Evolutionary conservation across 1,284 basidiomycete species (phyloP), one percentile per base, ranked within the genome.

Genomic region (Pulchroboletus neoregius): DNA sequence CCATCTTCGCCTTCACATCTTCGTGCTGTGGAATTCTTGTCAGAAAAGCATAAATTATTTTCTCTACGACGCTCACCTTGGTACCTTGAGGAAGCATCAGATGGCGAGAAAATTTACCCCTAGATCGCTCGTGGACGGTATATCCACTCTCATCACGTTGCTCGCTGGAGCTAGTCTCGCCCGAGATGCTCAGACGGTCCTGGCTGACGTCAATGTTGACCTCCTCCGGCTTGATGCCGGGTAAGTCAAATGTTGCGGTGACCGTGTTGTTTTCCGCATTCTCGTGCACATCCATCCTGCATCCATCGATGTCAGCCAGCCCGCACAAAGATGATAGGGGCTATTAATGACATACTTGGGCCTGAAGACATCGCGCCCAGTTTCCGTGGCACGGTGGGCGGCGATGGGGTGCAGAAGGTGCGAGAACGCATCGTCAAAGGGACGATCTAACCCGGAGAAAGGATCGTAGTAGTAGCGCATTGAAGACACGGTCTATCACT

Each of bases 261-360:
- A 78, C 68, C 1, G 57, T 48, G 49, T 76, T 76, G 16, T 53
- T 59, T 4, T 70, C 63, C 9, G 49, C 33, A 47, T 71, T 61
- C 50, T 78, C 74, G 49, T 75, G 70, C 2, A 77, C 52, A 50
- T 79, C 74, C 68, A 77, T 71, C 43, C 76, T 76, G 46, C 4
- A 20, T 4, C 23, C 32, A 16, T 32, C n/a, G 22, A 8, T 5
- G 41, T 55, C 40, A 50, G n/a, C 9, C 0, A 6, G 6, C n/a
- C 23, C 4, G 16, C n/a, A 45, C 38, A 10, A 35, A 6, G 10
- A 18, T 27, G 18, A 46, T 11, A 43, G 30, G 31, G 28, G 43
- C 5, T 10, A 3, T n/a, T 5, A 6, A 20, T 0, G 11, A 30
- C 28, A 30, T 49, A 62, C 69, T 48, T 65, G 1, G 67, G 68